Conservation (phyloP, 1,284 basidiomycete genomes). For the Naganishia liquefaciens region DNA sequence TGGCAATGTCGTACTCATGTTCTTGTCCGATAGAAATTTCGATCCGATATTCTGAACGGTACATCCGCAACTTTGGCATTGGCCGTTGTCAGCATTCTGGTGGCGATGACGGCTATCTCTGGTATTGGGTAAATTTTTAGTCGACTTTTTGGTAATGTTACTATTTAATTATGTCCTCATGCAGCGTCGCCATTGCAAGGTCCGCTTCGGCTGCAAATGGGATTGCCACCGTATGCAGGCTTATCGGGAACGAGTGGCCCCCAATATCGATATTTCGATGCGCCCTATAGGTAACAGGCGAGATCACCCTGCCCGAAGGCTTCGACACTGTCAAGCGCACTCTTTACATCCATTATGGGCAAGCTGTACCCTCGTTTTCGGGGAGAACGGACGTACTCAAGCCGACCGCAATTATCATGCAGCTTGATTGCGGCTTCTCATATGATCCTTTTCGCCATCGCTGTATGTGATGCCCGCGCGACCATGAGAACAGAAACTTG, state of each 20-base stretch:
- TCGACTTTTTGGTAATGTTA: no score
- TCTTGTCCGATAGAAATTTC: background rate
- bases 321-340: conserved; percentile 7
- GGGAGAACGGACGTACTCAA: no score
- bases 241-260: background rate
- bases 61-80: no score
- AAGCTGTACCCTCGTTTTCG: background rate
- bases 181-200: conserved; percentile 3
- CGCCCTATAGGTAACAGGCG: background rate
- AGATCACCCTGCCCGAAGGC: background rate
- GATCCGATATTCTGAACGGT: no score
- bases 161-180: background rate
- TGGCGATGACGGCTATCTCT: background rate
- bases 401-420: no score
- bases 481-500: background rate
- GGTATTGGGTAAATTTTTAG: conserved; percentile 6
- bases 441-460: background rate
- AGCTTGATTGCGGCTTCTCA: conserved; percentile 3
- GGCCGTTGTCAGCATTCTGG: background rate
- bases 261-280: background rate
- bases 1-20: background rate
- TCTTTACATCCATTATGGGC: conserved; percentile 21
- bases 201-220: background rate
- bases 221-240: background rate
- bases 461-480: background rate